phyloP scores from a whole-genome alignment of 352 stramenopile species.

The Phytopythium cucurbitacearum region DNA sequence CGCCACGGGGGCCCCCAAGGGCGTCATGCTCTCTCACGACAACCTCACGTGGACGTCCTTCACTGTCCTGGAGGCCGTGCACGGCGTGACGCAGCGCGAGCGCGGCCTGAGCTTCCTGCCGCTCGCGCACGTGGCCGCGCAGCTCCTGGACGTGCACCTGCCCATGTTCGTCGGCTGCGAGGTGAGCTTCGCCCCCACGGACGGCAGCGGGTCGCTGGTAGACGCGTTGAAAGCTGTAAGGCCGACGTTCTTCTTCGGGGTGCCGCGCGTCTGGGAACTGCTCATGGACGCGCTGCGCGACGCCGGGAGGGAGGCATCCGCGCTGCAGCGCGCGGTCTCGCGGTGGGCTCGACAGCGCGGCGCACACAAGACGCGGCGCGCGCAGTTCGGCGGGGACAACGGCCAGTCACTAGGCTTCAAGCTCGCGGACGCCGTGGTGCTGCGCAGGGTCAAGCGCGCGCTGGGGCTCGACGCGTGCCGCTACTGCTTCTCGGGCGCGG shows the following conservation, averaged over 20 bases:
- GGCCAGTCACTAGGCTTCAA: conserved; percentile 62
- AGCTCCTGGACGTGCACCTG: conserved; percentile 79
- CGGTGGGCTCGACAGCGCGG: conserved; percentile 80
- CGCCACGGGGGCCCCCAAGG: conserved; percentile 60
- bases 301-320: conserved; percentile 20
- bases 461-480: conserved; percentile 81
- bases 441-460: conserved; percentile 73
- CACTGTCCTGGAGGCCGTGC: conserved; percentile 42
- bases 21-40: conserved; percentile 76
- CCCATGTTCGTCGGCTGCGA: conserved; percentile 54
- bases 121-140: conserved; percentile 76
- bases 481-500: conserved; percentile 82
- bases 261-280: conserved; percentile 87
- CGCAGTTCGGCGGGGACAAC: conserved; percentile 62
- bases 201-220: conserved; percentile 24
- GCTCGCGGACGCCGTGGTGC: conserved; percentile 79
- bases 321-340: conserved; percentile 81
- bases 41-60: conserved; percentile 71
- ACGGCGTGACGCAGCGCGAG: conserved; percentile 45
- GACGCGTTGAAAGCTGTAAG: conserved; percentile 60
- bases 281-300: conserved; percentile 79
- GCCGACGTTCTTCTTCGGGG: conserved; percentile 78
- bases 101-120: conserved; percentile 77
- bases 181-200: conserved; percentile 57
- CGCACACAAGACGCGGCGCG: conserved; percentile 44